phyloP scores from a whole-genome alignment of 768 basidiomycete genomes.

The Tremella yokohamensis region DNA sequence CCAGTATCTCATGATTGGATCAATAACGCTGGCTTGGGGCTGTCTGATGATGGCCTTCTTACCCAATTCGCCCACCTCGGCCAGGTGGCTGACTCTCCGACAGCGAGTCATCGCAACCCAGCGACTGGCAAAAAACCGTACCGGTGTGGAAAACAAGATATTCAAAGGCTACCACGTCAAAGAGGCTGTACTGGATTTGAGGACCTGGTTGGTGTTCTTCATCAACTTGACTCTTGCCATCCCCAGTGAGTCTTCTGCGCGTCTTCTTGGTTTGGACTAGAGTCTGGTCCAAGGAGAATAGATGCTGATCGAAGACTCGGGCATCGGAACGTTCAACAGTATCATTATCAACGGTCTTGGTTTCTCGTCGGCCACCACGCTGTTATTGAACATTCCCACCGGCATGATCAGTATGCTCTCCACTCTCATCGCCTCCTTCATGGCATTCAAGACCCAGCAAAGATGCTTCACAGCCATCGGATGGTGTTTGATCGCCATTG shows the following conservation, averaged over 20 bases:
- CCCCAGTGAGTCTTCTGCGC: conserved; percentile 17
- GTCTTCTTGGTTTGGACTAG: no score
- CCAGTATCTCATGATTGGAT: conserved; percentile 34
- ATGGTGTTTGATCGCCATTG: conserved; percentile 24
- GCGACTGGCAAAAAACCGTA: conserved; percentile 24
- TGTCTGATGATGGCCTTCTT: conserved; percentile 26
- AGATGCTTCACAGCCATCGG: conserved; percentile 16
- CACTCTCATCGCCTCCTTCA: conserved; percentile 24
- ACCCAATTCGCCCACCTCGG: conserved; percentile 28
- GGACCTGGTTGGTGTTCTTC: conserved; percentile 36
- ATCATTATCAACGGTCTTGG: conserved; percentile 25
- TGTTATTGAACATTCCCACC: conserved; percentile 33
- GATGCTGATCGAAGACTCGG: neutral
- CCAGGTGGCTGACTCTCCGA: conserved; percentile 38
- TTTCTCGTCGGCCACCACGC: conserved; percentile 17
- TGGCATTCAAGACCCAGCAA: conserved; percentile 22
- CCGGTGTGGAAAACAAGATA: conserved; percentile 36
- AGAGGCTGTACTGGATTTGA: conserved; percentile 34
- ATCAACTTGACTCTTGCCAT: conserved; percentile 36
- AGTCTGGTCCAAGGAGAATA: no score
- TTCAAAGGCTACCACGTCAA: conserved; percentile 25
- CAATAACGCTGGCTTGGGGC: conserved; percentile 29
- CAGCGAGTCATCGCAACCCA: conserved; percentile 31
- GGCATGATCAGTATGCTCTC: conserved; percentile 34
- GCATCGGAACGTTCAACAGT: conserved; percentile 19